Evolutionary conservation across 768 basidiomycete genomes (phyloP).

Genomic region (Lactarius trivialis): DNA sequence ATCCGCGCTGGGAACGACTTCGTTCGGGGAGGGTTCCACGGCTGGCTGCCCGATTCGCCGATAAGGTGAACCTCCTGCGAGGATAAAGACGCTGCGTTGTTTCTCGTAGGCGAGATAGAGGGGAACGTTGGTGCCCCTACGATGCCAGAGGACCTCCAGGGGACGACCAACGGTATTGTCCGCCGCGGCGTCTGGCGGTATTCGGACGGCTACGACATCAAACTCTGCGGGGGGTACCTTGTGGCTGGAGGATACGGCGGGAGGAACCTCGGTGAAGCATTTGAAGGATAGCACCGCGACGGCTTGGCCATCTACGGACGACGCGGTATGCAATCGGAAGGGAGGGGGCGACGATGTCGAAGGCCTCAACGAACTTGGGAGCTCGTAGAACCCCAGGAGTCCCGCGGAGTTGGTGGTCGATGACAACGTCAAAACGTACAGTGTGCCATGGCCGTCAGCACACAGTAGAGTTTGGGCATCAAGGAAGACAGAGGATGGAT

Average conservation of each 20-base stretch:
- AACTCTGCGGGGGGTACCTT: constrained; percentile 40
- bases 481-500: constrained; percentile 63
- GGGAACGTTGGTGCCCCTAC: constrained; percentile 66
- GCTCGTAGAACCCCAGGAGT: constrained; percentile 47
- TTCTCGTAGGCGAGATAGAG: constrained; percentile 46
- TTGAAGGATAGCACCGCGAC: constrained; percentile 54
- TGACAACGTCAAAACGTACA: constrained; percentile 52
- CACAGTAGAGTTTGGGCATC: constrained; percentile 44
- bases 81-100: constrained; percentile 41
- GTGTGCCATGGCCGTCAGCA: constrained; percentile 62
- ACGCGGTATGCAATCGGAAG: constrained; percentile 41
- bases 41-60: constrained; percentile 33
- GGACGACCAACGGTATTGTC: constrained; percentile 30
- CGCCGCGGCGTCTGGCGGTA: constrained; percentile 40
- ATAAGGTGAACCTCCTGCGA: constrained; percentile 56
- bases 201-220: constrained; percentile 57
- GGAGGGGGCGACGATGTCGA: constrained; percentile 31
- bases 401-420: constrained; percentile 35
- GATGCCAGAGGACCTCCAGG: constrained; percentile 60
- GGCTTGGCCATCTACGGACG: constrained; percentile 34
- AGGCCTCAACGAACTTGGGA: constrained; percentile 28
- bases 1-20: constrained; percentile 52
- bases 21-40: constrained; percentile 52
- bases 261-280: constrained; percentile 28
- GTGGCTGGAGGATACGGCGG: neutral